These are phyloP conservation scores for Saccharomycopsis sp. DNA, from an alignment of 805 yeast genomes.

Conservation along the genomic window DNA sequence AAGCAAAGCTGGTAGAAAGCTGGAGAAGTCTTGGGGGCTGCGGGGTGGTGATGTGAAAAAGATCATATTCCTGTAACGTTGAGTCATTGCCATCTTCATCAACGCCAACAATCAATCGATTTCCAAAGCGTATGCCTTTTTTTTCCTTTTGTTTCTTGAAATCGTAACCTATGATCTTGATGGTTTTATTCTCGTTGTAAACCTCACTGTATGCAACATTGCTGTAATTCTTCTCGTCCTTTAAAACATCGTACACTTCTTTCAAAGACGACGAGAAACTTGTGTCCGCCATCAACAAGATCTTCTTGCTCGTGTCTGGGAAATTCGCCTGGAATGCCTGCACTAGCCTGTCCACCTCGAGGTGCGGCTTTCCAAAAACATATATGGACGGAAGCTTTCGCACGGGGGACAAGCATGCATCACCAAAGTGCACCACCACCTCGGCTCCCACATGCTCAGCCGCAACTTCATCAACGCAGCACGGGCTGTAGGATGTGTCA, in stretches of 20 bases:
- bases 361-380: constrained; percentile 61
- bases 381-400: constrained; percentile 66
- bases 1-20: constrained; percentile 59
- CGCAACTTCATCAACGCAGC: constrained; percentile 96
- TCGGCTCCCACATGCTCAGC: constrained; percentile 88
- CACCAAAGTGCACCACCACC: constrained; percentile 86
- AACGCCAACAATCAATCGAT: constrained; percentile 25
- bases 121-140: constrained; percentile 24
- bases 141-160: constrained; percentile 21
- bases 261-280: constrained; percentile 45
- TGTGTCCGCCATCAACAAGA: constrained; percentile 69
- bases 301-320: constrained; percentile 32
- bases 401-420: constrained; percentile 81
- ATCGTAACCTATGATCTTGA: constrained; percentile 36
- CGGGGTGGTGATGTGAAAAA: constrained; percentile 68
- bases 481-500: constrained; percentile 90
- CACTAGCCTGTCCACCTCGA: constrained; percentile 36
- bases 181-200: constrained; percentile 25
- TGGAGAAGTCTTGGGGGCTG: constrained; percentile 71
- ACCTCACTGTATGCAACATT: constrained; percentile 28
- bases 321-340: constrained; percentile 35
- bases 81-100: constrained; percentile 26
- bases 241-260: constrained; percentile 31
- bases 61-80: constrained; percentile 37
- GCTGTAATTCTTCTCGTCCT: constrained; percentile 25